A percentile compares a stretch with the other conserved stretches of the same genome.
Conservation (phyloP, 2,329 filamentous ascomycete genomes). For the Curvularia spicifera region DNA sequence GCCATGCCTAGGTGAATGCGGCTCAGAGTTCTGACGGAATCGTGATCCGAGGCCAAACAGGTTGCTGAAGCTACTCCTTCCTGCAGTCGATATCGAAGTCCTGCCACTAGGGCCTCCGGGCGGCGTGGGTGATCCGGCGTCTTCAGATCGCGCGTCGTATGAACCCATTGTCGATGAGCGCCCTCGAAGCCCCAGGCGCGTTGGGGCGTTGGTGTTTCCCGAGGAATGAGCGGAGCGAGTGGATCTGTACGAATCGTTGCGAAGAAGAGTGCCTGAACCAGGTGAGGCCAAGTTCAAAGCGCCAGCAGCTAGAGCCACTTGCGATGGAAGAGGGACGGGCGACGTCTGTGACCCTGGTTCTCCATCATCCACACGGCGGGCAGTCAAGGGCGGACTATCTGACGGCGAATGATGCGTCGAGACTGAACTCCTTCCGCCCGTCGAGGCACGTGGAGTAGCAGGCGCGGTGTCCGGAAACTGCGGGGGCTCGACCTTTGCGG, state of each 20-base stretch:
- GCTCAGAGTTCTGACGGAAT: conserved; percentile 81
- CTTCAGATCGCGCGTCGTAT: conserved; percentile 72
- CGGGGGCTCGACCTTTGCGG: conserved; percentile 68
- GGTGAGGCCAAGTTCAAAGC: conserved; percentile 56
- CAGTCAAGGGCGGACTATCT: conserved; percentile 49
- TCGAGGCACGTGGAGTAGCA: conserved; percentile 55
- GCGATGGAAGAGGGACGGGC: conserved; percentile 57
- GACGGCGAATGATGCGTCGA: conserved; percentile 44
- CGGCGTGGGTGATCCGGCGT: conserved; percentile 68
- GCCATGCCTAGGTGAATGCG: conserved; percentile 65
- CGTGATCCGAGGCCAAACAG: conserved; percentile 77
- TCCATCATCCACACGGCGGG: conserved; percentile 37
- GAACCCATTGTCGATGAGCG: conserved; percentile 93
- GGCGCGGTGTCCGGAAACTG: conserved; percentile 54
- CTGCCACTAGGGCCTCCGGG: conserved; percentile 57
- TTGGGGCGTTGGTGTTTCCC: conserved; percentile 64
- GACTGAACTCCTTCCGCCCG: conserved; percentile 46
- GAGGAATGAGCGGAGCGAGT: conserved; percentile 69
- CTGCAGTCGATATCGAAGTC: conserved; percentile 82
- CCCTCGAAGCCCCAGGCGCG: conserved; percentile 67
- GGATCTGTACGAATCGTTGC: conserved; percentile 68
- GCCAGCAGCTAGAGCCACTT: conserved; percentile 59
- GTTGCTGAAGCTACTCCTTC: conserved; percentile 91
- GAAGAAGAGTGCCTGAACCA: conserved; percentile 55
- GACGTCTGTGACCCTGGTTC: conserved; percentile 42